Evolutionary conservation across 2,329 filamentous ascomycete genomes (phyloP), one percentile per base, ranked within the genome.

Genomic region (Fusarium poae): DNA sequence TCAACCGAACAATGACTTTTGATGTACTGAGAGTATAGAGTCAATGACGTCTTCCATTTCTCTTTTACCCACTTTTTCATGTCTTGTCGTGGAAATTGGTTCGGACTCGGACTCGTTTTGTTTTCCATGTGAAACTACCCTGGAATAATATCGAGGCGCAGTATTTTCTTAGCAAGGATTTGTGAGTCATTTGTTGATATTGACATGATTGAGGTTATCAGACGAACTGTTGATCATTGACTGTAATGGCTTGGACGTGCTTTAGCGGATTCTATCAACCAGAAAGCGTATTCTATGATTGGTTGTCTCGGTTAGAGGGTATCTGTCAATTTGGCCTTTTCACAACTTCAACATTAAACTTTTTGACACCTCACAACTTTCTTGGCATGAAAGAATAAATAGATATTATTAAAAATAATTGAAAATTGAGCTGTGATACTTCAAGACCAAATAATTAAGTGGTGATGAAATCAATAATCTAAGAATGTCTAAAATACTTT

Each of bases 1-100:
- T 66, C 29, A 59, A 15, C 42, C 30, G 25, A 37, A 27, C 21
- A 50, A 64, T 32, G 29, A 32, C 42, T 65, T 65, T 65, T 65
- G 52, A 65, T 65, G 21, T 44, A 16, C 25, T 23, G 30, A 46
- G 32, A 37, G 20, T 53, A 46, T 46, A 63, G 51, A 70, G 63
- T 70, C 67, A 64, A 70, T 70, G 67, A 69, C 67, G 67, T 70
- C 53, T 62, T 64, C 49, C 44, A 70, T 66, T 67, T 48, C 29
- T 37, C 1, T 10, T 16, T 18, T 50, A 32, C 52, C 65, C 65
- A 67, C 65, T 59, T 53, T 67, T 65, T n/a, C 2, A 9, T 23
- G n/a, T 29, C 29, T 34, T 39, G 15, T 48, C 15, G 45, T 48
- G 20, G 20, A 44, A 42, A 65, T 49, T 51, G 48, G 48, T 25